Conservation (phyloP, 805 yeast genomes). For the Maudiozyma pseudohumilis region DNA sequence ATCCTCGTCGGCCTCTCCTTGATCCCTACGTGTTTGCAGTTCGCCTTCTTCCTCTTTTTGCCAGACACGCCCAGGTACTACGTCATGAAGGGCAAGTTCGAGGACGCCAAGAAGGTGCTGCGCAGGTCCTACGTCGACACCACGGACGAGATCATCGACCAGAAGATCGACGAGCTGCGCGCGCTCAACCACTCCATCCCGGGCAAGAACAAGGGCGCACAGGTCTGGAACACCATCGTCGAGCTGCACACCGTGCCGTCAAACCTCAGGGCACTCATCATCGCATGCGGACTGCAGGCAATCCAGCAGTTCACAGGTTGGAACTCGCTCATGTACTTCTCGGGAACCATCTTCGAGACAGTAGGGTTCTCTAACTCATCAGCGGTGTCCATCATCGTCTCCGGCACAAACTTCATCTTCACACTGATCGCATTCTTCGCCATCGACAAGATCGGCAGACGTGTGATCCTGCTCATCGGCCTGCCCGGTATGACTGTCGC, state of each 20-base stretch:
- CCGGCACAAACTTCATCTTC: slow-evolving; percentile 88
- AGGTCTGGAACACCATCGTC: slow-evolving; percentile 50
- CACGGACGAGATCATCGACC: slow-evolving; percentile 51
- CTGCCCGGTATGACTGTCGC: slow-evolving; percentile 78
- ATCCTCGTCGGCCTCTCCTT: slow-evolving; percentile 82
- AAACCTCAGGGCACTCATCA: slow-evolving; percentile 77
- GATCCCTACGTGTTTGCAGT: slow-evolving; percentile 76
- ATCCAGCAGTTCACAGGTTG: slow-evolving; percentile 96
- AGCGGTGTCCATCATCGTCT: slow-evolving; percentile 88
- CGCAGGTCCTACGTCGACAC: slow-evolving; percentile 53
- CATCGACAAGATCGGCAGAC: slow-evolving; percentile 82
- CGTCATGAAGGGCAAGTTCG: slow-evolving; percentile 57
- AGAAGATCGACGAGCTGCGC: slow-evolving; percentile 58
- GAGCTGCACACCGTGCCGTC: slow-evolving; percentile 61
- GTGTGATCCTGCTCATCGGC: slow-evolving; percentile 68
- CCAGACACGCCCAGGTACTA: slow-evolving; percentile 95
- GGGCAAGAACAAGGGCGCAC: slow-evolving; percentile 38
- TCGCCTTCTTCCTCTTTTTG: slow-evolving; percentile 66
- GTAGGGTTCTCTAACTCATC: slow-evolving; percentile 84
- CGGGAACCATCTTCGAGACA: slow-evolving; percentile 82
- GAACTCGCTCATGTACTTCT: slow-evolving; percentile 92
- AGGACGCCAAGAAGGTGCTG: slow-evolving; percentile 59
- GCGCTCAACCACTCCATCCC: slow-evolving; percentile 37
- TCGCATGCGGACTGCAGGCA: slow-evolving; percentile 91
- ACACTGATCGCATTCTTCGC: slow-evolving; percentile 78